A percentile compares a stretch with the other conserved stretches of the same genome.
phyloP scores from a whole-genome alignment of 495 filamentous ascomycete species.

The Tuber aestivum region DNA sequence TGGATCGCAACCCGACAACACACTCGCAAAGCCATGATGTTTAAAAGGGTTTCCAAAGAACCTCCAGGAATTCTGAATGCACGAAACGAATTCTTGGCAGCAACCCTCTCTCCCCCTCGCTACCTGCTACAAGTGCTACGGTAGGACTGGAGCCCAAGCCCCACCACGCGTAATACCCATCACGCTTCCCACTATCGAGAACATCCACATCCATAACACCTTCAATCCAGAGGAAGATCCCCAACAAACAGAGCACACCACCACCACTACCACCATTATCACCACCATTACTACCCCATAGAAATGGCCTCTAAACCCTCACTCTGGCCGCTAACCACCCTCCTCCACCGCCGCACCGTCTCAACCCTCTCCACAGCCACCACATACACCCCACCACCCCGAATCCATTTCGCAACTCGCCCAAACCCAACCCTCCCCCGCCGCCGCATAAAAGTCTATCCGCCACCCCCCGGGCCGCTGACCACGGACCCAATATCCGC shows the following conservation, averaged over 20 bases:
- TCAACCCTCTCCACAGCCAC: conserved; percentile 43
- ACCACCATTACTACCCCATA: too few species aligned
- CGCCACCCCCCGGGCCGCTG: conserved; percentile 37
- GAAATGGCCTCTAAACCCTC: conserved; percentile 8
- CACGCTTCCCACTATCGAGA: background rate
- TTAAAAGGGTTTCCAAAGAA: conserved; percentile 5
- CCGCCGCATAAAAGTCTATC: conserved; percentile 35
- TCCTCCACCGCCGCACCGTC: conserved; percentile 40
- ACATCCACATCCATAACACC: background rate
- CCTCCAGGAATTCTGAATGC: background rate
- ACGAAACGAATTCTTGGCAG: conserved; percentile 19
- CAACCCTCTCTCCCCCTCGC: conserved; percentile 13
- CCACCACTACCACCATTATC: background rate
- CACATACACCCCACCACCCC: conserved; percentile 10
- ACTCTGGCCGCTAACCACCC: conserved; percentile 1
- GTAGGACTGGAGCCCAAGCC: conserved; percentile 2
- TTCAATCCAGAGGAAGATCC: background rate
- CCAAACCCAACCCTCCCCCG: conserved; percentile 36
- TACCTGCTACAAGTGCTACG: background rate
- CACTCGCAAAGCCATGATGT: background rate
- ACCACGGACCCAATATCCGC: conserved; percentile 58
- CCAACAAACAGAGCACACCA: background rate
- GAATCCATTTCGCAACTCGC: conserved; percentile 11
- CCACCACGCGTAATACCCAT: background rate
- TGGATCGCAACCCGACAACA: background rate